A percentile compares a stretch with the other conserved stretches of the same genome.
Evolutionary conservation across 805 yeast species (phyloP).

Genomic region (Monosporozyma solicola): DNA sequence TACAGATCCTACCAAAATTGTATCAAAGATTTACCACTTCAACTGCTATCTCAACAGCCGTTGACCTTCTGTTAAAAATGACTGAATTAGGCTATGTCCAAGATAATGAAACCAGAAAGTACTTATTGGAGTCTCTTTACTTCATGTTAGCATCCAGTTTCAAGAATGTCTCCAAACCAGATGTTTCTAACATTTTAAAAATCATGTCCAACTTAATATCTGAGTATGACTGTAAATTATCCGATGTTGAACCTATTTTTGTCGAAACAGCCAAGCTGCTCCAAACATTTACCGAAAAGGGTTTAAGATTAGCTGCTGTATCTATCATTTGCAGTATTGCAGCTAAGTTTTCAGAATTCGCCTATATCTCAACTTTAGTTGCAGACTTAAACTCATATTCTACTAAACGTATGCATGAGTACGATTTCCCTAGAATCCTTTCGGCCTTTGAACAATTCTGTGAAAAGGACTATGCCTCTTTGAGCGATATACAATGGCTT

Average conservation of each 20-base stretch:
- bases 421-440: conserved; percentile 71
- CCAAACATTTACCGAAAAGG: conserved; percentile 46
- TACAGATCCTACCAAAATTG: conserved; percentile 42
- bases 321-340: conserved; percentile 54
- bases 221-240: conserved; percentile 44
- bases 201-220: conserved; percentile 48
- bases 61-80: conserved; percentile 42
- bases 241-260: conserved; percentile 42
- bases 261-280: conserved; percentile 48
- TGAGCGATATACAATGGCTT: conserved; percentile 59
- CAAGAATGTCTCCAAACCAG: conserved; percentile 40
- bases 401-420: conserved; percentile 51
- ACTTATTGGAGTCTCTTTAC: conserved; percentile 49
- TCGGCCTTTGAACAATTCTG: conserved; percentile 57
- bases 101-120: conserved; percentile 42
- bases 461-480: conserved; percentile 38
- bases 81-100: conserved; percentile 51
- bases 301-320: conserved; percentile 56
- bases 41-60: conserved; percentile 44
- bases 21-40: conserved; percentile 33
- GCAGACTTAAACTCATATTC: conserved; percentile 65
- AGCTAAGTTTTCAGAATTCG: conserved; percentile 35
- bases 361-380: conserved; percentile 43
- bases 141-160: conserved; percentile 52
- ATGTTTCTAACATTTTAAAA: conserved; percentile 48